A percentile compares a stretch with the other conserved stretches of the same genome.
Evolutionary conservation across 257 asterid genomes (phyloP).

Genomic region (Misopates orontium): DNA sequence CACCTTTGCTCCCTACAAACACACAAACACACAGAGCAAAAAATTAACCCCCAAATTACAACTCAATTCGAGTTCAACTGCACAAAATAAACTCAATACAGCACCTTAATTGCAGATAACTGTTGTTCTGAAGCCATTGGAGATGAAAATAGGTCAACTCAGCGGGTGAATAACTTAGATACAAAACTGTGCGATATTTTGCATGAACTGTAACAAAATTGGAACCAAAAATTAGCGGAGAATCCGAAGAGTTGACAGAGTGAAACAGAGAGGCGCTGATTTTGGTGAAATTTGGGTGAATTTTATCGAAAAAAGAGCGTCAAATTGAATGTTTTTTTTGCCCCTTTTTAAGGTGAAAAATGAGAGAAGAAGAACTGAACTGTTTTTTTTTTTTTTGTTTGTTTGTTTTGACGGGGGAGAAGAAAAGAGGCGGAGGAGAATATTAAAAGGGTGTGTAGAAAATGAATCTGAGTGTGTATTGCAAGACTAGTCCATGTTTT

Average conservation of each 20-base stretch:
- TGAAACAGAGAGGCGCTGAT: conserved; percentile 37
- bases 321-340: conserved; percentile 34
- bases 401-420: too few species aligned
- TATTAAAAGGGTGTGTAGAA: too few species aligned
- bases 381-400: too few species aligned
- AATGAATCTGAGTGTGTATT: too few species aligned
- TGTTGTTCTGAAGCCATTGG: conserved; percentile 70
- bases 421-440: too few species aligned
- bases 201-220: conserved; percentile 18
- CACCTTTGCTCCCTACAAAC: conserved; percentile 73
- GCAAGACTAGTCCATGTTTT: too few species aligned
- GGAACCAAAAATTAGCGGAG: neutral
- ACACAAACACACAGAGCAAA: neutral
- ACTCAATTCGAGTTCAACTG: conserved; percentile 8
- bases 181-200: conserved; percentile 16
- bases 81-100: conserved; percentile 5
- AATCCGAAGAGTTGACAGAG: conserved; percentile 24
- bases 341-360: neutral
- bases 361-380: conserved; percentile 7
- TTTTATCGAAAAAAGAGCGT: conserved; percentile 52
- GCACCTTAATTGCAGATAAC: conserved; percentile 66
- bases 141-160: conserved; percentile 20
- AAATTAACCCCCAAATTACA: conserved; percentile 9
- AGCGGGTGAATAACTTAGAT: conserved; percentile 20
- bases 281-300: conserved; percentile 25